Base-by-base conservation (phyloP, 1,284 basidiomycete species). In the Wallemia mellicola region DNA sequence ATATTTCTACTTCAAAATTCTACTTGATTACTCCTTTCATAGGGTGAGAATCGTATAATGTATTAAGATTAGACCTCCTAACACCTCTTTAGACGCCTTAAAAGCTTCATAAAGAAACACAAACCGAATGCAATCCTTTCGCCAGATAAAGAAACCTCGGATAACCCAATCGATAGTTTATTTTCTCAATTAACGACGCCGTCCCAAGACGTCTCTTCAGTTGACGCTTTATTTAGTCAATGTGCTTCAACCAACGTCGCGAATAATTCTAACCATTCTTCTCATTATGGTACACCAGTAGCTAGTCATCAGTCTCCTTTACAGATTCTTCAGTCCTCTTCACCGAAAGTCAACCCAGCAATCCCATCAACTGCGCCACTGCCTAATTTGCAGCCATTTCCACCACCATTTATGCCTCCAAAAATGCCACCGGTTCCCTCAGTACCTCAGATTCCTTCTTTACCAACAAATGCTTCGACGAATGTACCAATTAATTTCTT, bases 1-100 rank as follows among this genome's bases (percentile, higher is more conserved):
- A 60, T 72, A 67, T 66, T 38, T 79, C 27, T 77, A 64, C 64
- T 27, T 64, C 86, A 60, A 89, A 87, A 68, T 96, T 95, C 71
- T 98, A 95, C 72, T 76, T 95, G 66, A 89, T 98, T 58, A 81
- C 87, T 1, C 92, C 92, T 1, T 96, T 98, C 73, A 87, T 96
- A 61, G 77, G 75, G 85, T 91, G 70, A 64, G 82, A 73, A n/a
- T 7, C 27, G 28, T 22, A 14, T 27, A 58, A 55, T 27, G 58
- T 59, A 38, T 32, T 59, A 32, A 62, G n/a, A n/a, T 9, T 1
- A 7, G 2, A 24, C 3, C 0, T 3, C 0, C 1, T 11, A 17
- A n/a, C n/a, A n/a, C n/a, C n/a, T 24, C 24, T 17, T 14, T 59
- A 68, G 67, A 2, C 65, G 64, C 19, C 63, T 68, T 56, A 67